phyloP scores from a whole-genome alignment of 257 asterid species.

The Nicotiana benthamiana region DNA sequence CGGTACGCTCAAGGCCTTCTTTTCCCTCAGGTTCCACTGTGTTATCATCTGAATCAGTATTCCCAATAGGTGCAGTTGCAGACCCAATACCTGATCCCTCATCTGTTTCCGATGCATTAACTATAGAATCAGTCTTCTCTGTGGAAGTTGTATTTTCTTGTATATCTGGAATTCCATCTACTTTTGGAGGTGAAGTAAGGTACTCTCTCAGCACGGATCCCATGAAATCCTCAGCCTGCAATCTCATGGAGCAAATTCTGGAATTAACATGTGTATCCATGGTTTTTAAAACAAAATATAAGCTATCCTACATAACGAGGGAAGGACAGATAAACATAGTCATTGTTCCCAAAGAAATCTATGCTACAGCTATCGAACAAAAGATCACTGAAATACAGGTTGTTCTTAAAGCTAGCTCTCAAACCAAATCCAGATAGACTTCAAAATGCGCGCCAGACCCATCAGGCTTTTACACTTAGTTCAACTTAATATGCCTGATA shows the following conservation, averaged over 20 bases:
- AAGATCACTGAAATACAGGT: background rate
- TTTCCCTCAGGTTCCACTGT: constrained; percentile 23
- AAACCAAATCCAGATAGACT: background rate
- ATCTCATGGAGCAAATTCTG: background rate
- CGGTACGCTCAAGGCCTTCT: constrained; percentile 29
- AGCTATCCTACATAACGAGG: background rate
- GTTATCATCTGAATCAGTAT: constrained; percentile 16
- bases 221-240: constrained; percentile 88
- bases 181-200: constrained; percentile 38
- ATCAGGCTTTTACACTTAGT: background rate
- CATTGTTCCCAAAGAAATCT: background rate
- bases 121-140: constrained; percentile 20
- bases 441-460: background rate
- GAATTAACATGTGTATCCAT: background rate
- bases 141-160: constrained; percentile 26
- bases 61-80: constrained; percentile 23
- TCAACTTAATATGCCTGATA: background rate
- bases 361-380: background rate
- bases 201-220: constrained; percentile 86
- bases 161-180: constrained; percentile 27
- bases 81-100: constrained; percentile 24
- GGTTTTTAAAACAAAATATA: background rate
- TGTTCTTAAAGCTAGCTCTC: background rate
- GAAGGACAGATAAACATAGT: background rate
- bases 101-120: constrained; percentile 23